A percentile compares a stretch with the other conserved stretches of the same genome.
These are phyloP conservation scores for Colletotrichum truncatum DNA, from an alignment of 2,329 filamentous ascomycete species.

Conservation along the genomic window DNA sequence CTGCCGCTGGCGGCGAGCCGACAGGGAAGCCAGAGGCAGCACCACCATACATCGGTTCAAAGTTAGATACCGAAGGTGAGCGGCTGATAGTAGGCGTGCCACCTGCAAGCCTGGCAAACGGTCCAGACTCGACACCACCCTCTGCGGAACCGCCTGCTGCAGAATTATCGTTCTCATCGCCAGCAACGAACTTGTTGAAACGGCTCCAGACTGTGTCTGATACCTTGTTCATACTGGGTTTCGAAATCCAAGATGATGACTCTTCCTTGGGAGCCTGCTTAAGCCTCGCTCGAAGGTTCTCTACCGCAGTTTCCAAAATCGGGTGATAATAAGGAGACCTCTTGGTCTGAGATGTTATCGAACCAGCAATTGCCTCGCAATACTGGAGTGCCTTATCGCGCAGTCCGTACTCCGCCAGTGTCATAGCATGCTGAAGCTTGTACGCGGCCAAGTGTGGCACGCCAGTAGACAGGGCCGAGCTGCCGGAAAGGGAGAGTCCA, in stretches of 20 bases:
- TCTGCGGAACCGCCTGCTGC: constrained; percentile 66
- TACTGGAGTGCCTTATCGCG: constrained; percentile 88
- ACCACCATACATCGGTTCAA: constrained; percentile 77
- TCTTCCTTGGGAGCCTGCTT: constrained; percentile 86
- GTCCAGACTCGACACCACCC: constrained; percentile 70
- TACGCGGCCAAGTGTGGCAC: constrained; percentile 89
- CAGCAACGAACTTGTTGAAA: constrained; percentile 96
- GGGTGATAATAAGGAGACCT: constrained; percentile 88
- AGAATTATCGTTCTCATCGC: constrained; percentile 80
- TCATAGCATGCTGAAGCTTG: constrained; percentile 88
- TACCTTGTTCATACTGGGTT: constrained; percentile 95
- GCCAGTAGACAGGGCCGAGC: constrained; percentile 57
- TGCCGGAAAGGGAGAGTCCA: constrained; percentile 76
- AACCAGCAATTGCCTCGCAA: constrained; percentile 81
- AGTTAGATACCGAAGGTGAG: constrained; percentile 73
- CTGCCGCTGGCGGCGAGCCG: constrained; percentile 42
- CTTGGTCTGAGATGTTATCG: constrained; percentile 83
- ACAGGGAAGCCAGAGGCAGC: constrained; percentile 42
- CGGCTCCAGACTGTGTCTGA: constrained; percentile 89
- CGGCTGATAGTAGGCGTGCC: constrained; percentile 79
- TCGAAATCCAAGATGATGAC: constrained; percentile 89
- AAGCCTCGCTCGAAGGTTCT: constrained; percentile 84
- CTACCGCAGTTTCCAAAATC: constrained; percentile 77
- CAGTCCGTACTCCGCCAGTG: constrained; percentile 84
- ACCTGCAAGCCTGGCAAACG: constrained; percentile 84